Evolutionary conservation across 2,329 filamentous ascomycete species (phyloP).

Genomic region (Tolypocladium amazonense): DNA sequence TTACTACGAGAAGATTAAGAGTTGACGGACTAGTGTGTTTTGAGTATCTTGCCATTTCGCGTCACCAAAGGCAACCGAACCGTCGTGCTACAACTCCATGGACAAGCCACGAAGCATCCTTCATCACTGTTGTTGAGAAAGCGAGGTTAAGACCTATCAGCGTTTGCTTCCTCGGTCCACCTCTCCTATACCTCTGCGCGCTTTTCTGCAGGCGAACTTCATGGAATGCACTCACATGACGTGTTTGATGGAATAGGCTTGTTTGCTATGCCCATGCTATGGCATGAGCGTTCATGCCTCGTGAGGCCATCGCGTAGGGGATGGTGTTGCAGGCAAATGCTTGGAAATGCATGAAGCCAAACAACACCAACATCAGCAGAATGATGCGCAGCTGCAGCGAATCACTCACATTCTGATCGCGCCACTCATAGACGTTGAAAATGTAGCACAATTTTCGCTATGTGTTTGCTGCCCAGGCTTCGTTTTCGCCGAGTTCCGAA

Average conservation of each 20-base stretch:
- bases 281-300: not conserved
- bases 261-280: not conserved
- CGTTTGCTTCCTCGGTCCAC: not conserved
- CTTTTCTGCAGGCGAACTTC: not conserved
- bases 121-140: not conserved
- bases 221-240: not conserved
- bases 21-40: too few relatives aligned
- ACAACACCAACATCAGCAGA: not conserved
- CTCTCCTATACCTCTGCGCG: not conserved
- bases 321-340: not conserved
- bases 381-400: not conserved
- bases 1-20: not conserved
- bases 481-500: not conserved
- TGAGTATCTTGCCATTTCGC: not conserved
- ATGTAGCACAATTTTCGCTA: not conserved
- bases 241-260: not conserved
- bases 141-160: not conserved
- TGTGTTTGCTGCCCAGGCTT: not conserved
- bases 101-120: not conserved
- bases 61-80: not conserved
- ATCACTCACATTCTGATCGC: not conserved
- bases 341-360: not conserved
- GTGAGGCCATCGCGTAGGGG: not conserved
- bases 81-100: not conserved
- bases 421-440: not conserved